Percentiles rank a stretch among this genome's conserved stretches.
These are phyloP conservation scores for Nakazawaea siamensis DNA, from an alignment of 805 yeast species.

Conservation along the genomic window DNA sequence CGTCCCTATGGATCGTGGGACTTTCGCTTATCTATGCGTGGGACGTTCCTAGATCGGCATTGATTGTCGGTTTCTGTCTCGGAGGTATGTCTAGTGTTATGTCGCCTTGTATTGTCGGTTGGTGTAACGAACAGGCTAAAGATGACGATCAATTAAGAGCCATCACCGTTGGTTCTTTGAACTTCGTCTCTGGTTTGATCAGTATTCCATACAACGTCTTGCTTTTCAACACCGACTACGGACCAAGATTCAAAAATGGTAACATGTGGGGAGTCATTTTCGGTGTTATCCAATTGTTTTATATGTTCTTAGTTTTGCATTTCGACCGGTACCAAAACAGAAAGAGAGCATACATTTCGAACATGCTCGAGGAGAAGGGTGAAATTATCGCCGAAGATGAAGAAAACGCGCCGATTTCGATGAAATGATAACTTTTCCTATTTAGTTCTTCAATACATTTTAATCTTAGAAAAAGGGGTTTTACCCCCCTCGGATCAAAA, in stretches of 20 bases:
- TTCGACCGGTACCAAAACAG: constrained; percentile 4
- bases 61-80: constrained; percentile 48
- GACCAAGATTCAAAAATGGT: neutral
- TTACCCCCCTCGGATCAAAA: no score
- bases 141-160: constrained; percentile 50
- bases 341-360: neutral
- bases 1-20: constrained; percentile 44
- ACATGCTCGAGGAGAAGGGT: neutral
- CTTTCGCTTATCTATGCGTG: constrained; percentile 49
- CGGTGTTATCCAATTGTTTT: neutral
- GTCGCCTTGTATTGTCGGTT: constrained; percentile 53
- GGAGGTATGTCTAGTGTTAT: constrained; percentile 58
- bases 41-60: constrained; percentile 48
- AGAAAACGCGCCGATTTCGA: neutral
- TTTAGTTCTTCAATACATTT: no score
- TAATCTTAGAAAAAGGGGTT: no score
- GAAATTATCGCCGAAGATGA: neutral
- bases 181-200: constrained; percentile 20
- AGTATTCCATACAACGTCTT: neutral
- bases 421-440: no score
- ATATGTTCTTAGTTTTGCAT: neutral
- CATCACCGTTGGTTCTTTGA: constrained; percentile 46
- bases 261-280: neutral
- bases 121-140: constrained; percentile 49
- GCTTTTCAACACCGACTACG: neutral